Evolutionary conservation across 2,329 filamentous ascomycete species (phyloP), one percentile per base, ranked within the genome.

Genomic region (Bipolaris oryzae): DNA sequence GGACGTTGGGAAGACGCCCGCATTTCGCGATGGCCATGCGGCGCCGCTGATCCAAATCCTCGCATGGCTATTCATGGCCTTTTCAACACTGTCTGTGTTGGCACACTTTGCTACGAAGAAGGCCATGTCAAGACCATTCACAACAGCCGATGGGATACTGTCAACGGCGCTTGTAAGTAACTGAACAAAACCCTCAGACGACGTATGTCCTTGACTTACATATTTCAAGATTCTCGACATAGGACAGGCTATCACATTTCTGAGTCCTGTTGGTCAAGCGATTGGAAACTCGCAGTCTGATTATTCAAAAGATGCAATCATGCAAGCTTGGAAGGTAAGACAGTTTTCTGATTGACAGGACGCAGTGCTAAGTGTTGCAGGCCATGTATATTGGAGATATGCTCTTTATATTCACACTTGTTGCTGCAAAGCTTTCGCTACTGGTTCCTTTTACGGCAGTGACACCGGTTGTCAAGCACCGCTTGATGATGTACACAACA

Each of bases 51-150:
- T 57, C 3, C 57, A 60, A 10, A 53, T 59, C 1, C 48, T 59
- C 4, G 21, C 57, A 11, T 59, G 53, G 57, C 43, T 60, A 0
- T 58, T 60, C 3, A 46, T 58, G 2, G 33, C 50, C 3, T 58
- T 58, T 37, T 54, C 54, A 1, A 54, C 9, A n/a, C 13, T 42
- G 18, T 43, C 54, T 5, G 31, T 58, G 1, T 16, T 35, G 11
- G 50, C 55, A 10, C 50, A 60, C 20, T 57, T 58, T 20, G 50
- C 54, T 23, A 58, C 57, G 3, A 60, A 58, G 33, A 50, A 25
- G 13, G 50, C 41, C 10, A 46, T 58, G 34, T 39, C 54, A 0
- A 54, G n/a, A 28, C 57, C 15, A 0, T n/a, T 60, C 2, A 38
- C 38, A 1, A 16, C 13, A 16, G 44, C 45, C 3, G 57, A 60